These are phyloP conservation scores for Fragaria ananassa DNA, from an alignment of 306 rosid genomes.

Conservation along the genomic window DNA sequence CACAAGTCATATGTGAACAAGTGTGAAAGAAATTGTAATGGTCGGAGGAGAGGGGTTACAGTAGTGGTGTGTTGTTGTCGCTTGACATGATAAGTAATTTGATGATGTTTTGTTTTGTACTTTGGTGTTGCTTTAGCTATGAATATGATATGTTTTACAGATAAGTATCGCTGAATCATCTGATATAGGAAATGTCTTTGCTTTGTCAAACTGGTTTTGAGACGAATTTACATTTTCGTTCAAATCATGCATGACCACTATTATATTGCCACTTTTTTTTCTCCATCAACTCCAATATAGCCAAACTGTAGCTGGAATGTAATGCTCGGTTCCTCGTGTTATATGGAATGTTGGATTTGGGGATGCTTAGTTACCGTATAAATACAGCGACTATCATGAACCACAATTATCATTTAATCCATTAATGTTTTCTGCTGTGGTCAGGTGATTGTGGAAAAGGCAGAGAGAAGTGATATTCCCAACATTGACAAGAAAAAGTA, in stretches of 20 bases:
- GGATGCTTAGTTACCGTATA: not conserved
- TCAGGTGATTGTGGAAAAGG: slow-evolving; percentile 43
- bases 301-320: not conserved
- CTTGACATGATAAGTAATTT: not conserved
- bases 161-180: not conserved
- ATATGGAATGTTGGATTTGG: slow-evolving; percentile 1
- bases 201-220: not conserved
- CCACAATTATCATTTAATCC: not conserved
- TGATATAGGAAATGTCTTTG: not conserved
- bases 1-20: not conserved
- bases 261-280: not conserved
- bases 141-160: not conserved
- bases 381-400: not conserved
- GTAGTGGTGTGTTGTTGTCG: not conserved
- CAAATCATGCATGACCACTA: not conserved
- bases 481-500: slow-evolving; percentile 53
- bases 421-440: slow-evolving; percentile 10
- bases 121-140: not conserved
- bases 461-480: slow-evolving; percentile 51
- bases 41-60: not conserved
- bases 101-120: not conserved
- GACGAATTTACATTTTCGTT: not conserved
- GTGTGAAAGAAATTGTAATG: not conserved
- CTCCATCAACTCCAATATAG: not conserved
- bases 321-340: not conserved